Evolutionary conservation across 805 yeast genomes (phyloP), one percentile per base, ranked within the genome.

Genomic region (Candida pini): DNA sequence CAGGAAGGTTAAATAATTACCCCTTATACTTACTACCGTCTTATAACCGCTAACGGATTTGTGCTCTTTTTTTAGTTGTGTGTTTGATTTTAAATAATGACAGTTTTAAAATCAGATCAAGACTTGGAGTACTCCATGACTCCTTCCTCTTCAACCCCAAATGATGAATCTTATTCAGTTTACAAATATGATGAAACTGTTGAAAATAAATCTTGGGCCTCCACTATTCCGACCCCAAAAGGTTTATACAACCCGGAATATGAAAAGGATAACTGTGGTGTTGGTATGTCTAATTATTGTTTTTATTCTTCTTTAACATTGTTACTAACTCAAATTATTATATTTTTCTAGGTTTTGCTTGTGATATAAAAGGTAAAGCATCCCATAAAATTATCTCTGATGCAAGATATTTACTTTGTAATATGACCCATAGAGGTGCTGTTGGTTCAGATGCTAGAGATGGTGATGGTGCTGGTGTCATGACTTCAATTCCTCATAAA

Each of bases 401-500:
- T 65, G 96, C 96, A 27, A 70, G 78, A 48, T 77, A 75, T 56
- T 67, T 90, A 52, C 76, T 90, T 36, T 89, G 97, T 68, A 90
- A 92, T 66, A 92, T 90, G 98, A 85, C 97, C 42, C 98, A 90
- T 63, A 78, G 98, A 66, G 98, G 98, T 57, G 97, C 97, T 26
- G 96, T 89, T 41, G 95, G 96, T 40, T 71, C 87, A 1, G 96
- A 89, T 55, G 95, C 97, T 16, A 78, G 88, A 52, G 96, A 90
- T 59, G 98, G 98, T 63, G 98, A 90, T 58, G 98, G 98, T 63
- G 98, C 98, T 18, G 98, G 98, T 61, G 87, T 90, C 42, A 77
- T 90, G 76, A 76, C 92, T 33, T 82, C 95, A 20, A 78, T 90
- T 43, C 96, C 97, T 23, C 96, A 89, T 64, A 78, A 75, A 45